A percentile compares a stretch with the other conserved stretches of the same genome.
Conservation (phyloP, 352 stramenopile species). For the Peronospora tabacina region DNA sequence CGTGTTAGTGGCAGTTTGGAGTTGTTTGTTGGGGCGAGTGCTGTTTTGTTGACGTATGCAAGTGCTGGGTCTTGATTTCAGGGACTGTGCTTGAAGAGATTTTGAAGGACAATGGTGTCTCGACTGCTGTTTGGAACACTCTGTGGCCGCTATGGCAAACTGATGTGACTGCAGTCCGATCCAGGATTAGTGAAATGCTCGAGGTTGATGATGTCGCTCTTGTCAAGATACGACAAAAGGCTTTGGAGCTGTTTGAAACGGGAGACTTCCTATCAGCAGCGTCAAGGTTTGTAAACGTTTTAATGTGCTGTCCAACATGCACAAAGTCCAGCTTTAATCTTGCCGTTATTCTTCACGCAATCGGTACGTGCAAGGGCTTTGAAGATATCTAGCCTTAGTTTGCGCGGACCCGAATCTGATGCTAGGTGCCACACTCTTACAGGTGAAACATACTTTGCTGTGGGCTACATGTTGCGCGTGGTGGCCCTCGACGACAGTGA, state of each 20-base stretch:
- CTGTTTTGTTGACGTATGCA: background rate
- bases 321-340: slow-evolving; percentile 73
- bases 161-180: background rate
- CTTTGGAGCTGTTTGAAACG: slow-evolving; percentile 40
- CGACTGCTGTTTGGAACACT: slow-evolving; percentile 7
- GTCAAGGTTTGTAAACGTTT: slow-evolving; percentile 39
- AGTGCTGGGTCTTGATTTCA: slow-evolving; percentile 1
- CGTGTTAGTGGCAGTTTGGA: slow-evolving; percentile 10
- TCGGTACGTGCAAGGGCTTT: slow-evolving; percentile 24
- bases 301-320: slow-evolving; percentile 41
- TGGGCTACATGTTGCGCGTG: slow-evolving; percentile 63
- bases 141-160: slow-evolving; percentile 24
- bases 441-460: slow-evolving; percentile 65
- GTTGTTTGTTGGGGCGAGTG: background rate
- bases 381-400: background rate
- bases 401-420: background rate
- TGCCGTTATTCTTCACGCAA: slow-evolving; percentile 60
- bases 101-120: slow-evolving; percentile 2
- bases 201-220: slow-evolving; percentile 19
- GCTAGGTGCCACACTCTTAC: background rate
- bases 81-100: slow-evolving; percentile 23
- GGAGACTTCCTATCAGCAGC: slow-evolving; percentile 45
- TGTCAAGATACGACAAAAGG: slow-evolving; percentile 37
- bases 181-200: slow-evolving; percentile 1
- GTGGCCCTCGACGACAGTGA: slow-evolving; percentile 55